Evolutionary conservation across 768 basidiomycete species (phyloP).

Genomic region (Tulasnella sp.): DNA sequence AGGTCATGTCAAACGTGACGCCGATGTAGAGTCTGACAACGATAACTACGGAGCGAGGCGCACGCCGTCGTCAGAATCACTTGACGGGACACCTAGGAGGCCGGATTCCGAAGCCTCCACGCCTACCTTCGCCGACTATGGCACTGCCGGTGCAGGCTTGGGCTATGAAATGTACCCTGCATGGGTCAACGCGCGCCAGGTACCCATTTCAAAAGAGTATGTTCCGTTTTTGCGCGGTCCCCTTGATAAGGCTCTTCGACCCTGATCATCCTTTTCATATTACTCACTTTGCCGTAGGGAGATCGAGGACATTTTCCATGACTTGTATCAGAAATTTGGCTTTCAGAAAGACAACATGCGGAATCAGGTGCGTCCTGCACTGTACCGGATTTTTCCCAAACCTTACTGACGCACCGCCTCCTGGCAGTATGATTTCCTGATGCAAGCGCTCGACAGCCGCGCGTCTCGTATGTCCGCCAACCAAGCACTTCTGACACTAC

Average conservation of each 20-base stretch:
- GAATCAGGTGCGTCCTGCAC: slow-evolving; percentile 58
- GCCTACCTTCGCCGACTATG: slow-evolving; percentile 8
- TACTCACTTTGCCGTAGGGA: slow-evolving; percentile 41
- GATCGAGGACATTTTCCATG: slow-evolving; percentile 96
- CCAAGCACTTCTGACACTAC: slow-evolving; percentile 87
- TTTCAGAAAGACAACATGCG: slow-evolving; percentile 93
- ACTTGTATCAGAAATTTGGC: slow-evolving; percentile 96
- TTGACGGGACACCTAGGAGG: background rate
- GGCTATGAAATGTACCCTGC: slow-evolving; percentile 3
- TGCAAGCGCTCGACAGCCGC: slow-evolving; percentile 94
- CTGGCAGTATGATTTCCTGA: slow-evolving; percentile 83
- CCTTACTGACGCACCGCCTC: background rate
- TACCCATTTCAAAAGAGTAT: slow-evolving; percentile 8
- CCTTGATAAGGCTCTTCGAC: background rate
- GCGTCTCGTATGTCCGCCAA: slow-evolving; percentile 96
- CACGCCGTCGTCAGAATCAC: slow-evolving; percentile 9
- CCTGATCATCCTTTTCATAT: background rate
- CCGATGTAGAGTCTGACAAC: slow-evolving; percentile 7
- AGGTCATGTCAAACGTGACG: background rate
- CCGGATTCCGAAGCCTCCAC: slow-evolving; percentile 8
- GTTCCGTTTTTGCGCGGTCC: background rate
- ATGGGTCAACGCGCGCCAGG: slow-evolving; percentile 1
- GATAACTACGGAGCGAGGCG: background rate
- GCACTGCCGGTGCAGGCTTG: background rate
- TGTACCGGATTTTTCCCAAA: background rate